A percentile compares a stretch with the other conserved stretches of the same genome.
Evolutionary conservation across 352 stramenopile genomes (phyloP).

Genomic region (Globisporangium radiosum): DNA sequence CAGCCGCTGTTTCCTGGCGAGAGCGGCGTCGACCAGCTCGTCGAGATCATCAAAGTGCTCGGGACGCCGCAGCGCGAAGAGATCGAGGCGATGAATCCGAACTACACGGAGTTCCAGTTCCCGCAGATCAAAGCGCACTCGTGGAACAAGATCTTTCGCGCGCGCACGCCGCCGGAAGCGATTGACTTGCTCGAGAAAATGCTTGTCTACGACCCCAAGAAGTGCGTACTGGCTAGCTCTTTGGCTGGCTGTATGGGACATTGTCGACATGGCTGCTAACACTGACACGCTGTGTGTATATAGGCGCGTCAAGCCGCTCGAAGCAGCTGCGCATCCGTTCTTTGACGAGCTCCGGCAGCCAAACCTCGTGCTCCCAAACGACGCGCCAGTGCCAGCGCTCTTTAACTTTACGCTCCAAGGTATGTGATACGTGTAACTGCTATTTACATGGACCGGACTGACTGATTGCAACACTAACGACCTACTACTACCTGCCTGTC

Average conservation of each 20-base stretch:
- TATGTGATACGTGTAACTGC: conserved; percentile 11
- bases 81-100: conserved; percentile 99
- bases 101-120: conserved; percentile 99
- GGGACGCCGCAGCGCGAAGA: conserved; percentile 98
- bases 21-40: conserved; percentile 98
- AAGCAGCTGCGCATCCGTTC: conserved; percentile 93
- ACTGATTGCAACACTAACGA: background rate
- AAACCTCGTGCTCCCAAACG: conserved; percentile 77
- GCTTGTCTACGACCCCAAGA: conserved; percentile 96
- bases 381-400: conserved; percentile 71
- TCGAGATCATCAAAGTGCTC: conserved; percentile 99
- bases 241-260: background rate
- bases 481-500: too few relatives aligned
- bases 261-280: background rate
- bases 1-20: conserved; percentile 98
- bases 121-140: conserved; percentile 98
- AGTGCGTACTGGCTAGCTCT: conserved; percentile 37
- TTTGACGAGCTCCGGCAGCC: conserved; percentile 96
- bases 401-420: conserved; percentile 94
- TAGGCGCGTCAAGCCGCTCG: conserved; percentile 70
- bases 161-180: conserved; percentile 92
- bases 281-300: background rate
- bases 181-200: conserved; percentile 97
- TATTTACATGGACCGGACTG: background rate
- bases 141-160: conserved; percentile 97